phyloP scores from a whole-genome alignment of 2,329 filamentous ascomycete genomes.

The Botrytis galanthina region DNA sequence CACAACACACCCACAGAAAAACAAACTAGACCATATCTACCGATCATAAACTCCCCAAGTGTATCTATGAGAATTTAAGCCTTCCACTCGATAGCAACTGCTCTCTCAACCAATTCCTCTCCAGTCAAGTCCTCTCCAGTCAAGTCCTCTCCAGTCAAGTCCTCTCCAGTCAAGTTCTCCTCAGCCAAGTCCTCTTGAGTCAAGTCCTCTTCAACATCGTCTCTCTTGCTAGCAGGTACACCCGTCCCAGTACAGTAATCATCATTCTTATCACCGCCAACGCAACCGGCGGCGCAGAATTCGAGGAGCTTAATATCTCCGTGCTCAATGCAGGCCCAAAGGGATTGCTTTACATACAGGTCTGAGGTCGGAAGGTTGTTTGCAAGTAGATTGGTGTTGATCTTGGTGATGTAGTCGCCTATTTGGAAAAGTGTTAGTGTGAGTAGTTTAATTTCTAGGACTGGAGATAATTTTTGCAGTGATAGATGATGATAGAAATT shows the following conservation, averaged over 20 bases:
- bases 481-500: background rate
- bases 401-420: background rate
- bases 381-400: background rate
- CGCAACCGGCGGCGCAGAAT: background rate
- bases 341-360: conserved; percentile 1
- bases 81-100: background rate
- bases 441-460: background rate
- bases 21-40: background rate
- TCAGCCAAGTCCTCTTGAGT: background rate
- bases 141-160: background rate
- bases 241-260: background rate
- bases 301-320: background rate
- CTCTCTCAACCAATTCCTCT: background rate
- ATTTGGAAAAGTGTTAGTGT: background rate
- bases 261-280: background rate
- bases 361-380: background rate
- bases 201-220: background rate
- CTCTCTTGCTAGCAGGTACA: background rate
- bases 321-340: background rate
- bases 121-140: background rate
- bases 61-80: background rate
- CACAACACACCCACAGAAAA: background rate
- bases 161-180: background rate
- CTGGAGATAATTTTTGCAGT: background rate
- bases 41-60: background rate